These are phyloP conservation scores for bread wheat (Triticum aestivum) DNA, from an alignment of 176 grass and related monocot genomes.

Conservation along the genomic window DNA sequence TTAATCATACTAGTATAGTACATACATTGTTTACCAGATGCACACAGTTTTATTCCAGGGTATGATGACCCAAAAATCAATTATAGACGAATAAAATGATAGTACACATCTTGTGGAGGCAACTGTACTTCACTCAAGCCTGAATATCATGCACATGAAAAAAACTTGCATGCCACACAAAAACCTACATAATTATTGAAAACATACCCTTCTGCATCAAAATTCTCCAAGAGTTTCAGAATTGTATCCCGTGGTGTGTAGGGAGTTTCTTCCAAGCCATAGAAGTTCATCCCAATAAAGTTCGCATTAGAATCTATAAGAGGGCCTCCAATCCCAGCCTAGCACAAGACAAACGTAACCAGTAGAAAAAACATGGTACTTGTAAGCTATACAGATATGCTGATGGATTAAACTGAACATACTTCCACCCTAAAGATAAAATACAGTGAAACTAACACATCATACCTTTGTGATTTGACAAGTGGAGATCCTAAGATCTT, in stretches of 20 bases:
- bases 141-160: neutral
- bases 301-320: neutral
- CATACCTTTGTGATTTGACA: slow-evolving; percentile 3
- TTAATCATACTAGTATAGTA: neutral
- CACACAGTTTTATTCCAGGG: neutral
- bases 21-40: neutral
- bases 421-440: neutral
- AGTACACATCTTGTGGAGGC: neutral
- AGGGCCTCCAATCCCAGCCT: slow-evolving; percentile 2
- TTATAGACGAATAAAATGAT: neutral
- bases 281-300: neutral
- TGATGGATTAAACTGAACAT: neutral
- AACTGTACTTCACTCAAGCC: neutral
- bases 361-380: neutral
- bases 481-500: neutral
- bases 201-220: neutral
- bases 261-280: slow-evolving; percentile 6
- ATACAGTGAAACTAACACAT: neutral
- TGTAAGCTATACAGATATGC: neutral
- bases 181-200: neutral
- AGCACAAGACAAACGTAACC: neutral
- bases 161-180: neutral
- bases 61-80: neutral
- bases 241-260: neutral
- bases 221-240: neutral